Percentiles rank a stretch among this genome's conserved stretches.
phyloP scores from a whole-genome alignment of 106 monocot genomes.

The Amphibolis antarctica region DNA sequence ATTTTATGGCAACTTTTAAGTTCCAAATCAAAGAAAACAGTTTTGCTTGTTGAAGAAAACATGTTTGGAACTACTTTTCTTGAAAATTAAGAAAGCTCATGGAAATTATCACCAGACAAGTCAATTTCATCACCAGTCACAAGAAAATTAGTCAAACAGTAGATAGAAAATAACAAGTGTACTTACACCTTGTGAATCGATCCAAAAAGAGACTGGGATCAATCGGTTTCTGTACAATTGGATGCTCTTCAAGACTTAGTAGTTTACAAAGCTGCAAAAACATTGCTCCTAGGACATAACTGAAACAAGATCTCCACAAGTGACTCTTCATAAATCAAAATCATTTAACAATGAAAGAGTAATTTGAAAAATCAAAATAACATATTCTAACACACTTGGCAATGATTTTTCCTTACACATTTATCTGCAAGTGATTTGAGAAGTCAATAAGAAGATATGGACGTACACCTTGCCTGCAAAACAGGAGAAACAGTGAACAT shows the following conservation, averaged over 20 bases:
- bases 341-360: not conserved
- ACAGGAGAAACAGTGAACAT: not conserved
- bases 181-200: constrained; percentile 74
- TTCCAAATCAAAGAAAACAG: too few relatives aligned
- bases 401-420: constrained; percentile 45
- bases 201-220: constrained; percentile 95
- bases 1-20: too few relatives aligned
- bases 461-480: constrained; percentile 37
- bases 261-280: constrained; percentile 85
- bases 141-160: too few relatives aligned
- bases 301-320: constrained; percentile 35
- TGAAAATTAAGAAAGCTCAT: too few relatives aligned
- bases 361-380: constrained; percentile 9
- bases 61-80: too few relatives aligned
- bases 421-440: constrained; percentile 70
- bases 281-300: constrained; percentile 94
- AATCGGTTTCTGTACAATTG: constrained; percentile 62
- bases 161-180: too few relatives aligned
- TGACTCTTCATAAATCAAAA: not conserved
- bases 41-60: too few relatives aligned
- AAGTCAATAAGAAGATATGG: constrained; percentile 92
- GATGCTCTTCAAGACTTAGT: constrained; percentile 68
- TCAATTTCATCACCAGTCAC: too few relatives aligned
- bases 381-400: not conserved
- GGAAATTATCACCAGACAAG: too few relatives aligned